Evolutionary conservation across 2,329 filamentous ascomycete species (phyloP).

Genomic region (Diaporthe australafricana): DNA sequence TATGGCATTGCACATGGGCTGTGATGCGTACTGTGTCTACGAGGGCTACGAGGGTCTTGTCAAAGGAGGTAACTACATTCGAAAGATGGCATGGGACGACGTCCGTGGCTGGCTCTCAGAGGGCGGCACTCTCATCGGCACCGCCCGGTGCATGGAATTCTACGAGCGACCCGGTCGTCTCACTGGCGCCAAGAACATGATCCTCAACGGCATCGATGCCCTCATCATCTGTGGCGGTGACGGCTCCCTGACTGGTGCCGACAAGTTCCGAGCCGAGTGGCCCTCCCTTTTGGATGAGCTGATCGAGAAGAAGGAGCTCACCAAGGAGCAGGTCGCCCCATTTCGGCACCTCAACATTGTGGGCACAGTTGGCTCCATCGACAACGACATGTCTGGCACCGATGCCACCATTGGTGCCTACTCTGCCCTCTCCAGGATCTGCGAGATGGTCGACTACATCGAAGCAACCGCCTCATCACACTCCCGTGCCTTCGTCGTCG

Average conservation of each 20-base stretch:
- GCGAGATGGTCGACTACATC: slow-evolving; percentile 95
- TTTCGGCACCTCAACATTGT: slow-evolving; percentile 95
- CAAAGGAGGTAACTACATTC: slow-evolving; percentile 87
- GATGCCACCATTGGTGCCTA: slow-evolving; percentile 98
- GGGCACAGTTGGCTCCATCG: slow-evolving; percentile 94
- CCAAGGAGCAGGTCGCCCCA: slow-evolving; percentile 75
- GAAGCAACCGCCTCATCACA: slow-evolving; percentile 95
- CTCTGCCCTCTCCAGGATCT: slow-evolving; percentile 91
- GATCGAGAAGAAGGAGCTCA: slow-evolving; percentile 78
- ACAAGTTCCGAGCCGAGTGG: slow-evolving; percentile 94
- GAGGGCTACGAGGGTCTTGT: slow-evolving; percentile 98
- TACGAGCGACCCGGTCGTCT: slow-evolving; percentile 88
- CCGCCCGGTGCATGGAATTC: slow-evolving; percentile 92
- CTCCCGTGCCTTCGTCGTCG: slow-evolving; percentile 95
- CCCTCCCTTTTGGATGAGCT: slow-evolving; percentile 88
- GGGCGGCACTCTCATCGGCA: slow-evolving; percentile 95
- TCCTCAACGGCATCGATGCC: slow-evolving; percentile 92
- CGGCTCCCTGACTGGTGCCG: slow-evolving; percentile 93
- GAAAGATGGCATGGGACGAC: slow-evolving; percentile 89
- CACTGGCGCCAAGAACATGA: slow-evolving; percentile 92
- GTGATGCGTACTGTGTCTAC: slow-evolving; percentile 84
- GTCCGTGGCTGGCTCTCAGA: slow-evolving; percentile 95
- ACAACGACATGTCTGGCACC: slow-evolving; percentile 97
- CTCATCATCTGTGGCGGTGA: slow-evolving; percentile 98
- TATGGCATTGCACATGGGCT: slow-evolving; percentile 87